Percentiles rank a stretch among this genome's conserved stretches.
These are phyloP conservation scores for Aurinia saxatilis DNA, from an alignment of 345 rosid species.

Conservation along the genomic window DNA sequence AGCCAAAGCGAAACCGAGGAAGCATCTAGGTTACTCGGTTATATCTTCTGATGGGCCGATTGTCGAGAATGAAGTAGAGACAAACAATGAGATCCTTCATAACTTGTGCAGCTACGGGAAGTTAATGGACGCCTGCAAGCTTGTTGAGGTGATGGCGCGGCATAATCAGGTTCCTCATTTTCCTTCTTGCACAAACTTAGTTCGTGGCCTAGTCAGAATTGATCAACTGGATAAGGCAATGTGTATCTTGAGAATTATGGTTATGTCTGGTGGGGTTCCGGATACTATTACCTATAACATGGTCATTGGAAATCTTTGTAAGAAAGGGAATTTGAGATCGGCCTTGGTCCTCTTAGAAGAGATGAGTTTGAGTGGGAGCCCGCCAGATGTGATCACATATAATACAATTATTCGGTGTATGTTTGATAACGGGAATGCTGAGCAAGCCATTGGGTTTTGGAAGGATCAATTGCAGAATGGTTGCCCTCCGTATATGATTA, in stretches of 20 bases:
- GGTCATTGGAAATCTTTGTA: constrained; percentile 66
- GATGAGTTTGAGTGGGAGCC: constrained; percentile 72
- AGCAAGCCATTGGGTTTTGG: constrained; percentile 66
- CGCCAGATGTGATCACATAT: constrained; percentile 73
- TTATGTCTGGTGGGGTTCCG: constrained; percentile 80
- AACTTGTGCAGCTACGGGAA: constrained; percentile 50
- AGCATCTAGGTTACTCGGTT: constrained; percentile 9
- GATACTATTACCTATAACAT: constrained; percentile 77
- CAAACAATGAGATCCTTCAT: constrained; percentile 60
- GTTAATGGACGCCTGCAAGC: constrained; percentile 43
- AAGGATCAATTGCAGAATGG: constrained; percentile 58
- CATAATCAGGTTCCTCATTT: constrained; percentile 69
- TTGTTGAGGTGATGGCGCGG: constrained; percentile 70
- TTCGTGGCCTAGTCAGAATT: constrained; percentile 54
- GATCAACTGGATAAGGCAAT: constrained; percentile 56
- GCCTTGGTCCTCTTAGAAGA: constrained; percentile 60
- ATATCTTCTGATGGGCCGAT: constrained; percentile 38
- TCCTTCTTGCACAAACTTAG: constrained; percentile 58
- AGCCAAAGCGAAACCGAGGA: constrained; percentile 26
- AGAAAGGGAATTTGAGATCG: constrained; percentile 43
- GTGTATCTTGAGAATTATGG: constrained; percentile 51
- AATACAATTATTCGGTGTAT: constrained; percentile 63
- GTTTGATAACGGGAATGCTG: constrained; percentile 47
- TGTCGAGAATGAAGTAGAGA: constrained; percentile 45
- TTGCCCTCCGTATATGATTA: constrained; percentile 64